Evolutionary conservation across 2,329 filamentous ascomycete genomes (phyloP), one percentile per base, ranked within the genome.

Genomic region (Aspergillus terreus): DNA sequence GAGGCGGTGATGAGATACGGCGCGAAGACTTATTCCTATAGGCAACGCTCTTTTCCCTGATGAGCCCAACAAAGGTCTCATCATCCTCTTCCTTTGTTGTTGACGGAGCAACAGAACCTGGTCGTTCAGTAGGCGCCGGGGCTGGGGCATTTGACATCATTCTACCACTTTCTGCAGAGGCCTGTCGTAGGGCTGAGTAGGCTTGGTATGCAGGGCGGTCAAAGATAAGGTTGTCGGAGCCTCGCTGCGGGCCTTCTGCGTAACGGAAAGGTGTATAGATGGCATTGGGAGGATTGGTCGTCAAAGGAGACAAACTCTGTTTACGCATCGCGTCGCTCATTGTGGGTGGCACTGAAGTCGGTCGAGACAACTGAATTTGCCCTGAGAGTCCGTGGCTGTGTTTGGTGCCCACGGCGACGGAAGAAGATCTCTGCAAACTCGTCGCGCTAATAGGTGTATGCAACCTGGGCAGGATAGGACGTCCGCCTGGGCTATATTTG

Each of bases 401-500:
- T 6, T 52, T 52, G n/a, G 44, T 32, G 30, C 44, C 47, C 35
- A 42, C 21, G 6, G 65, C 60, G 36, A 65, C 63, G 3, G 67
- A 63, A 30, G 59, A 56, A 21, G 67, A 64, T 40, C 67, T 56
- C 25, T 64, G 59, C 30, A 65, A 49, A 4, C 53, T 47, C 25
- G 59, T 50, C 10, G 53, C 50, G 10, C 47, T 47, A 6, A 42
- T n/a, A 32, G 59, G 59, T 6, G 59, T 59, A 36, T 60, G 50
- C 27, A 62, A 56, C 27, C 62, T 62, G 53, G 61, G 57, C 15
- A 78, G 54, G 10, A 78, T 71, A 9, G 80, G 79, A 30, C 80
- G 69, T 6, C 80, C 80, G 19, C 79, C 80, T 17, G 79, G 77
- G 54, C 78, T 82, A 53, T 81, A 82, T 36, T 71, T 66, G 38